These are phyloP conservation scores for Dentipellis fragilis DNA, from an alignment of 768 basidiomycete genomes.

Conservation along the genomic window DNA sequence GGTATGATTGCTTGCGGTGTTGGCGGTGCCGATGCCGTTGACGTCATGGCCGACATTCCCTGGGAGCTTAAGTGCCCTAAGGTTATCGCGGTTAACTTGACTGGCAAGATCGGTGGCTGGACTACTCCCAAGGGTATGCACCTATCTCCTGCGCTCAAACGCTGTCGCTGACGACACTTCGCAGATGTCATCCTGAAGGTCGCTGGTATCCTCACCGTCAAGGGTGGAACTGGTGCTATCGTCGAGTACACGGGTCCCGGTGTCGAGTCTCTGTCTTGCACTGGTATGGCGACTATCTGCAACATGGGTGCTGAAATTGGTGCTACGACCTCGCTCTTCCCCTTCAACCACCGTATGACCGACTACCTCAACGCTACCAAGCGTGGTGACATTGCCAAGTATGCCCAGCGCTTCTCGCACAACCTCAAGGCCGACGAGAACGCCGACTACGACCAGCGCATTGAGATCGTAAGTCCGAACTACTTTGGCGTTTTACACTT, in stretches of 20 bases:
- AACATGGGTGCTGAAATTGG: slow-evolving; percentile 99
- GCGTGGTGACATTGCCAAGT: slow-evolving; percentile 77
- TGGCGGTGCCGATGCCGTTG: slow-evolving; percentile 98
- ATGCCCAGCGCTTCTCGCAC: slow-evolving; percentile 81
- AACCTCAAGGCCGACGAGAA: slow-evolving; percentile 83
- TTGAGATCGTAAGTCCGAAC: slow-evolving; percentile 64
- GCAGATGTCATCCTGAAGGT: slow-evolving; percentile 97
- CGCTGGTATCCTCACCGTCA: slow-evolving; percentile 96
- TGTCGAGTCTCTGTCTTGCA: slow-evolving; percentile 93
- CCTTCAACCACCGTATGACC: slow-evolving; percentile 92
- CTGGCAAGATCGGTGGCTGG: slow-evolving; percentile 93
- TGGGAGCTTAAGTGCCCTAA: slow-evolving; percentile 99
- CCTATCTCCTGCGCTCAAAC: not conserved
- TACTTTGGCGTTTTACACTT: not conserved
- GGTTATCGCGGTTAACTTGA: slow-evolving; percentile 95
- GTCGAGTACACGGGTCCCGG: slow-evolving; percentile 95
- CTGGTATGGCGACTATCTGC: slow-evolving; percentile 99
- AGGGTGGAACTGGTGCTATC: slow-evolving; percentile 98
- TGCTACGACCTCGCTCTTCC: slow-evolving; percentile 98
- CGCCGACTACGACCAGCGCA: slow-evolving; percentile 88
- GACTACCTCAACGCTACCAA: slow-evolving; percentile 94
- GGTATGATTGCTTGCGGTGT: slow-evolving; percentile 99
- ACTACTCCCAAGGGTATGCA: slow-evolving; percentile 87
- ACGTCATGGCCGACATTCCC: slow-evolving; percentile 95
- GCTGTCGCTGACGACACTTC: slow-evolving; percentile 6